Evolutionary conservation across 2,329 filamentous ascomycete genomes (phyloP), one percentile per base, ranked within the genome.

Genomic region (Cladosporium sp.): DNA sequence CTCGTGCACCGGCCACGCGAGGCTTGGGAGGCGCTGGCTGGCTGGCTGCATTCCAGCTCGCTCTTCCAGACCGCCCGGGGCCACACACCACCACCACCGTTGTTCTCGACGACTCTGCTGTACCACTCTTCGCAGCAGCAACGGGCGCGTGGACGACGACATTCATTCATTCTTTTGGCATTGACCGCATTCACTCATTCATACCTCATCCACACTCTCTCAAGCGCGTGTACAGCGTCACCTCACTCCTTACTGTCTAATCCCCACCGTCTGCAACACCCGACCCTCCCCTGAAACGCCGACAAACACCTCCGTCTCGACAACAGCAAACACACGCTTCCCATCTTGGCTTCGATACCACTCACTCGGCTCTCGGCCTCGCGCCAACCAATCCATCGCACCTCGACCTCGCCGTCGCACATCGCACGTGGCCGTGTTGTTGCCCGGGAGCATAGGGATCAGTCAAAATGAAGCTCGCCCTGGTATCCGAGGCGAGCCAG

Each of bases 151-250:
- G 41, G 41, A 6, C 61, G 24, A 8, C 61, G 24, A n/a, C 47
- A 14, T 11, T 44, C 51, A 15, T 64, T 36, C 61, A 63, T 62
- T 62, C 59, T 36, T 64, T 49, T 64, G 61, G 34, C 49, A 47
- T 57, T 65, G 65, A 68, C 68, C 68, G 65, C 61, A 68, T 68
- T 65, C 68, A 58, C 57, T 68, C 66, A 55, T 66, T 70, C 68
- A 28, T 21, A 47, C 41, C 41, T 47, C 41, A 47, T n/a, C n/a
- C n/a, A 47, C n/a, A 4, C 41, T 7, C 41, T 47, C 41, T 21
- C 41, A 1, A 6, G 26, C 51, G 18, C 51, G 44, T 68, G 65
- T 68, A 68, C 68, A 68, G 64, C 57, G 38, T n/a, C 51, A 21
- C 51, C 64, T 44, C 59, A 57, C 49, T 65, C 60, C 30, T 54